Evolutionary conservation across 768 basidiomycete genomes (phyloP), one percentile per base, ranked within the genome.

Genomic region (Lactarius sp.): DNA sequence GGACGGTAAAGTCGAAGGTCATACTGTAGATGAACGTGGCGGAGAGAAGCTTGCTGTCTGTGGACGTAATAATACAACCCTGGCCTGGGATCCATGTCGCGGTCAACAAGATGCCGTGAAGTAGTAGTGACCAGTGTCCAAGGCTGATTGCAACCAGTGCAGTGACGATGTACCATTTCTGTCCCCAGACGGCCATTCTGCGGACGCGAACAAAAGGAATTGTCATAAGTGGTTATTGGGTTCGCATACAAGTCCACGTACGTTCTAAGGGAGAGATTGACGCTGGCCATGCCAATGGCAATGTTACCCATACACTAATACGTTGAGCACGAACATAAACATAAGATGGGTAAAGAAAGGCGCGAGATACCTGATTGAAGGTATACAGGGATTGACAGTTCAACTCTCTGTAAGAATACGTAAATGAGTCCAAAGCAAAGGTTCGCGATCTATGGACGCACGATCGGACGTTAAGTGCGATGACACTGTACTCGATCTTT

Each of bases 1-100:
- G 77, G 44, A 88, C 85, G 34, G 80, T 62, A 22, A 87, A 74
- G 70, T 90, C 88, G 70, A 90, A 88, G 69, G 78, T 77, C 88
- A 90, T 90, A 36, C 87, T 84, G 68, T 90, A 90, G 37, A 88
- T 85, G 72, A 88, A 90, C 4, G 85, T 85, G 3, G 85, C 83
- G 5, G 85, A 84, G 37, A 89, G 79, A 56, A 88, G 73, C 9
- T 72, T 83, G 71, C 83, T 89, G 70, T 85, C 81, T 7, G 86
- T 86, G 36, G 80, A 69, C 1, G 78, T 76, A 60, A 90, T 87
- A 2, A 76, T 75, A 70, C 88, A 90, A 0, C 79, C 77, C 31
- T 77, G 75, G 2, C 72, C 76, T 9, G 78, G 75, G n/a, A 75
- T 41, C 86, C 85, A 89, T 3, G 61, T 56, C 0, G 84, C 85